Base-by-base conservation (phyloP, 2,329 filamentous ascomycete species). In the Paracorniculantispora psalliotae region DNA sequence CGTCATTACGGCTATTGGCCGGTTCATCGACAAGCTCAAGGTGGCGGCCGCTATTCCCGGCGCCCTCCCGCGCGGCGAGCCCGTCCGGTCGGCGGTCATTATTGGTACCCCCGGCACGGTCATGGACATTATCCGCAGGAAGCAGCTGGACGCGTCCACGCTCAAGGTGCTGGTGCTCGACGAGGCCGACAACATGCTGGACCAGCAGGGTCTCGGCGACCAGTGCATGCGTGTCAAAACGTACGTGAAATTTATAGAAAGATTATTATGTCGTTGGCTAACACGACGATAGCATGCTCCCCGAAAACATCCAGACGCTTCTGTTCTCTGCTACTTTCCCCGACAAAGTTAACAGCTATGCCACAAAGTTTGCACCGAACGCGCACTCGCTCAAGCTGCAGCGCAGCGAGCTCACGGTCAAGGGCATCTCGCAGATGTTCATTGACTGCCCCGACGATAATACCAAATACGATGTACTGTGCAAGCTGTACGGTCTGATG, bases 121-220 rank as follows among this genome's bases (percentile, higher is more conserved):
- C 51, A 88, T 89, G 79, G 94, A 97, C 69, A 81, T 94, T 67
- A 88, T 97, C 67, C 87, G 88, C 68, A 86, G 87, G 67, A 83
- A 86, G 64, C 83, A 90, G 68, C 82, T 99, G 63, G 85, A 96
- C 66, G 75, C 85, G 0, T 84, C 81, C 19, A 76, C 86, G 60
- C 79, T 99, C 65, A 90, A 86, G 72, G 83, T 96, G 9, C 82
- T 99, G 62, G 93, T 97, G 59, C 82, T 99, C 56, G 94, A 99
- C 69, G 94, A 99, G 77, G 94, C 94, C 59, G 94, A 99, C 77
- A 97, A 97, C 77, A 99, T 99, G 94, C 79, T 99, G 61, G 94
- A 97, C 70, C 89, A 93, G 74, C 91, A 96, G 75, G 93, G 94
- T 54, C 81, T 99, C 58, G 94, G 94, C 55, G 94, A 97, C 61